A percentile compares a stretch with the other conserved stretches of the same genome.
phyloP scores from a whole-genome alignment of 2,329 filamentous ascomycete species.

The Coniochaeta hoffmannii region DNA sequence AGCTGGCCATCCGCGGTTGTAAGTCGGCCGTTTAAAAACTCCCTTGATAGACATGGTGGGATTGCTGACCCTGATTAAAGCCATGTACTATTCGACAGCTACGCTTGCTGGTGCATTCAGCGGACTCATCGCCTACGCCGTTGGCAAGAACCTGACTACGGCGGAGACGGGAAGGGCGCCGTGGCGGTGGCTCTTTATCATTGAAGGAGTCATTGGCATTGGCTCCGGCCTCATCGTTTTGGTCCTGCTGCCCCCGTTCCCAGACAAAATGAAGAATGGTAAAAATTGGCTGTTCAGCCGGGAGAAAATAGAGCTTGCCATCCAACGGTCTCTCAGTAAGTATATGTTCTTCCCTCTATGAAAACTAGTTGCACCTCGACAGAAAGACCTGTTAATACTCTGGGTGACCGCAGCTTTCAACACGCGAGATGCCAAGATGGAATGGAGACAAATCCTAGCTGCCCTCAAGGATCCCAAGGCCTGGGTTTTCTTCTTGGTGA shows the following conservation, averaged over 20 bases:
- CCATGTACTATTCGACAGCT: background rate
- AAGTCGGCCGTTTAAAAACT: background rate
- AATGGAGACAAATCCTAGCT: conserved; percentile 1
- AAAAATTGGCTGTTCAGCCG: conserved; percentile 3
- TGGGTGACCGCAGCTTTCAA: background rate
- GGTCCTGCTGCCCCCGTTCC: background rate
- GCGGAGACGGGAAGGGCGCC: background rate
- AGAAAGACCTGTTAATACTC: background rate
- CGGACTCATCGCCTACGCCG: conserved; percentile 2
- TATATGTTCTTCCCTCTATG: background rate
- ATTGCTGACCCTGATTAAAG: background rate
- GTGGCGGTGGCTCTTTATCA: conserved; percentile 4
- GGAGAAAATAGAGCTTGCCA: conserved; percentile 3
- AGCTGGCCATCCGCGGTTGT: conserved; percentile 1
- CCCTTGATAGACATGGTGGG: background rate
- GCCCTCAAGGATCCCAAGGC: conserved; percentile 1
- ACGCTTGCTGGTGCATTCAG: conserved; percentile 1
- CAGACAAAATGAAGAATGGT: conserved; percentile 1
- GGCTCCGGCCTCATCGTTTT: background rate
- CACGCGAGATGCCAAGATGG: background rate
- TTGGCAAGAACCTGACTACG: background rate
- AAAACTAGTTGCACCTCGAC: background rate
- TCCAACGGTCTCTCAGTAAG: background rate
- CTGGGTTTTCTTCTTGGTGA: background rate
- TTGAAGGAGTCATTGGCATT: conserved; percentile 2